Evolutionary conservation across 257 asterid genomes (phyloP).

Genomic region (Solanum sejunctum): DNA sequence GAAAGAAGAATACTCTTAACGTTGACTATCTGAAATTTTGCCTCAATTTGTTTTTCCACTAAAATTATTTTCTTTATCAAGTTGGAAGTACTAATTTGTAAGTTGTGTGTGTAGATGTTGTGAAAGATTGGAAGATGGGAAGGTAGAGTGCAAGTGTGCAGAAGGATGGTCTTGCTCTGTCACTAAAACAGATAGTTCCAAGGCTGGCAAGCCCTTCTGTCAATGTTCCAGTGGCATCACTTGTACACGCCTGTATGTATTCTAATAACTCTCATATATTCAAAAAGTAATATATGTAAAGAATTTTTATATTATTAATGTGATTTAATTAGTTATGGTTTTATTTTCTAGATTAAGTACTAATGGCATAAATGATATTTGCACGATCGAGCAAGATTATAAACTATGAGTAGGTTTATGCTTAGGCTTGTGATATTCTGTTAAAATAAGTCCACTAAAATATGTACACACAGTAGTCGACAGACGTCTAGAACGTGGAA

Average conservation of each 20-base stretch:
- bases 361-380: too few species aligned
- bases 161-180: constrained; percentile 9
- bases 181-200: not conserved
- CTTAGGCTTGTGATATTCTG: too few species aligned
- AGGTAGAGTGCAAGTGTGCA: not conserved
- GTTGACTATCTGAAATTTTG: not conserved
- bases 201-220: constrained; percentile 2
- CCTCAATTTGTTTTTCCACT: not conserved
- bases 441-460: too few species aligned
- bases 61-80: too few species aligned
- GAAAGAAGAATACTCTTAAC: not conserved
- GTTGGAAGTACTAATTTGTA: not conserved
- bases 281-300: too few species aligned
- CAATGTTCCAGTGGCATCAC: not conserved
- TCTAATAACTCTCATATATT: not conserved
- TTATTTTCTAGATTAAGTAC: not conserved
- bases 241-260: not conserved
- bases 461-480: too few species aligned
- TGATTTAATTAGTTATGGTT: too few species aligned
- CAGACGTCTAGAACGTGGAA: too few species aligned
- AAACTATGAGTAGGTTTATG: too few species aligned
- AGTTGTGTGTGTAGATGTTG: not conserved
- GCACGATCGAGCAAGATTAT: not conserved
- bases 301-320: too few species aligned
- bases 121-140: not conserved